Conservation (phyloP, 2,329 filamentous ascomycete genomes). For the Blastomyces gilchristii region DNA sequence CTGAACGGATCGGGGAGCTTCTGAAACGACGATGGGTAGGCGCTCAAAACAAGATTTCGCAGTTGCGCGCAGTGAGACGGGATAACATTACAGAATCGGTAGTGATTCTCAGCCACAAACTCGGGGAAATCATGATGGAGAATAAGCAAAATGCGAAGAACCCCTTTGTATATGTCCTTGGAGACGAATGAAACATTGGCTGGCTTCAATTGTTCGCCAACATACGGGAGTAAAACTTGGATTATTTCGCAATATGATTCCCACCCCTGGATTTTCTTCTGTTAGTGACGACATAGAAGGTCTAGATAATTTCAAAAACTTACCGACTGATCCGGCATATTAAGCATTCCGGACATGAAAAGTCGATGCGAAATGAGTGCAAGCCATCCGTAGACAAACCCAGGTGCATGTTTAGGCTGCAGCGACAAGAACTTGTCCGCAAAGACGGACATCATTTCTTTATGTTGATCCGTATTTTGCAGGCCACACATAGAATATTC, state of each 20-base stretch:
- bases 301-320: slow-evolving; percentile 10
- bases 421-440: slow-evolving; percentile 62
- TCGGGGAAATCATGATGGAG: slow-evolving; percentile 92
- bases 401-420: slow-evolving; percentile 65
- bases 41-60: slow-evolving; percentile 76
- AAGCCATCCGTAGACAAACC: slow-evolving; percentile 79
- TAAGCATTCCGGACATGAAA: slow-evolving; percentile 70
- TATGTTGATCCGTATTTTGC: slow-evolving; percentile 51
- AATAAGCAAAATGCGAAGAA: slow-evolving; percentile 70
- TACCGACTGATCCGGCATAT: slow-evolving; percentile 49
- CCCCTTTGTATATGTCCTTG: slow-evolving; percentile 75
- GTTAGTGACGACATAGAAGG: slow-evolving; percentile 6
- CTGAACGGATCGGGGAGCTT: slow-evolving; percentile 67
- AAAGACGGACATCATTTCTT: slow-evolving; percentile 61
- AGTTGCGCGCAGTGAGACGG: slow-evolving; percentile 78
- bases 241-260: slow-evolving; percentile 62
- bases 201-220: slow-evolving; percentile 70
- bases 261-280: slow-evolving; percentile 51
- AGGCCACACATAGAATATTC: slow-evolving; percentile 55
- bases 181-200: slow-evolving; percentile 57
- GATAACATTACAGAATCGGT: slow-evolving; percentile 68
- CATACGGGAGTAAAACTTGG: slow-evolving; percentile 59
- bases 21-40: slow-evolving; percentile 58
- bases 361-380: slow-evolving; percentile 71
- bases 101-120: slow-evolving; percentile 80